Evolutionary conservation across 495 filamentous ascomycete species (phyloP), one percentile per base, ranked within the genome.

Genomic region (Tuber brumale): DNA sequence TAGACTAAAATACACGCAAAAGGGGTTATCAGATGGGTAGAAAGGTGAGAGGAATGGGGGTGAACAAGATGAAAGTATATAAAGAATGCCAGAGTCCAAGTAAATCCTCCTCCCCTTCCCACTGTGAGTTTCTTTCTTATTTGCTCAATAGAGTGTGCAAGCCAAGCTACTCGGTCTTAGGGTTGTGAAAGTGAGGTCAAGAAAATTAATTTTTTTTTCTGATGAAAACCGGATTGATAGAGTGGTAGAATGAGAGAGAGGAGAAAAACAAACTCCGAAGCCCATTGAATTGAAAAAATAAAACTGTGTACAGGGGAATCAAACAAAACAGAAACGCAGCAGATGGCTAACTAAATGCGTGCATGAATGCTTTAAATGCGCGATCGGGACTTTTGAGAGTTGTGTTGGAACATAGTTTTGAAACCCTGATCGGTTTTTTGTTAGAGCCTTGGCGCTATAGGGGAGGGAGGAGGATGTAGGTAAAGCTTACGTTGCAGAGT

Each of bases 401-500:
- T 42, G 48, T 76, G 81, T 42, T 69, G 81, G 70, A 79, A 82
- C 81, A 82, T 82, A 10, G 81, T 83, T 77, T 83, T 83, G 41
- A 83, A 83, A 45, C 81, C 81, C 81, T 83, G 23, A 70, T 77
- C 69, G 45, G 45, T 12, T 66, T 35, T 31, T 48, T 4, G 41
- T 77, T 57, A 77, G 74, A 72, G 69, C 4, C 19, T 51, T 69
- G 31, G 69, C 35, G 43, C 42, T 41, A 39, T 44, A 72, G 27
- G 42, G 61, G 27, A 9, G 45, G 3, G 35, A 37, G 9, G n/a
- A 76, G 37, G 39, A 10, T 35, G 27, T 37, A 35, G 48, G 66
- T 21, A 46, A 44, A 76, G 71, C 79, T 71, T 81, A 81, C 95
- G 87, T 99, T 99, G 86, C 93, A 97, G 72, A 99, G 86, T 35